Evolutionary conservation across 1,284 basidiomycete species (phyloP).

Genomic region (Ceratobasidium sp.): DNA sequence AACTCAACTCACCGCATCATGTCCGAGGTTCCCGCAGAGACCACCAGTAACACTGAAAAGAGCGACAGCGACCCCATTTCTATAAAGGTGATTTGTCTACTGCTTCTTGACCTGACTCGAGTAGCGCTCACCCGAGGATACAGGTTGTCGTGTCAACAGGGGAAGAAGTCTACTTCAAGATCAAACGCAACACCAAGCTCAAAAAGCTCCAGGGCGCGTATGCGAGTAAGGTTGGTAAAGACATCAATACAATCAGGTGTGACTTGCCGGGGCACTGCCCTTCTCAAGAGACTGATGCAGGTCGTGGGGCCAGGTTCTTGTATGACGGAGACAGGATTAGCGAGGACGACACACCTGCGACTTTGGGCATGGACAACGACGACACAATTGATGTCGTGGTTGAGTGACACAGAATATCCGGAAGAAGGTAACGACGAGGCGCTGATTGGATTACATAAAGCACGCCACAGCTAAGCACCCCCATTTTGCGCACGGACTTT

Average conservation of each 20-base stretch:
- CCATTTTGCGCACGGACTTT: no score
- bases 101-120: constrained; percentile 8
- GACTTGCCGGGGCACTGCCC: constrained; percentile 53
- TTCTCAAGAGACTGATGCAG: constrained; percentile 7
- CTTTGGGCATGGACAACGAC: constrained; percentile 87
- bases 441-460: no score
- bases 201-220: constrained; percentile 95
- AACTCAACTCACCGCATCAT: constrained; percentile 56
- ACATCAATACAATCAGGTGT: constrained; percentile 85
- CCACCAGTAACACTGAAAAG: constrained; percentile 60
- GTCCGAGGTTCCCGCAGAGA: constrained; percentile 72
- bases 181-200: constrained; percentile 93
- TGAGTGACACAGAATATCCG: no score
- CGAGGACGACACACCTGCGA: constrained; percentile 86
- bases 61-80: constrained; percentile 79
- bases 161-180: constrained; percentile 98
- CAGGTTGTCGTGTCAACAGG: constrained; percentile 81
- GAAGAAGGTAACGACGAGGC: no score
- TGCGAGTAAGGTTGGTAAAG: constrained; percentile 93
- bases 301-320: constrained; percentile 70
- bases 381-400: constrained; percentile 92
- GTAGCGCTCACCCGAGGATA: not conserved
- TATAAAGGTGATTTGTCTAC: constrained; percentile 71
- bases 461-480: no score
- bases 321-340: constrained; percentile 86